Percentiles rank a stretch among this genome's conserved stretches.
phyloP scores from a whole-genome alignment of 805 yeast species.

The Teunomyces stri region DNA sequence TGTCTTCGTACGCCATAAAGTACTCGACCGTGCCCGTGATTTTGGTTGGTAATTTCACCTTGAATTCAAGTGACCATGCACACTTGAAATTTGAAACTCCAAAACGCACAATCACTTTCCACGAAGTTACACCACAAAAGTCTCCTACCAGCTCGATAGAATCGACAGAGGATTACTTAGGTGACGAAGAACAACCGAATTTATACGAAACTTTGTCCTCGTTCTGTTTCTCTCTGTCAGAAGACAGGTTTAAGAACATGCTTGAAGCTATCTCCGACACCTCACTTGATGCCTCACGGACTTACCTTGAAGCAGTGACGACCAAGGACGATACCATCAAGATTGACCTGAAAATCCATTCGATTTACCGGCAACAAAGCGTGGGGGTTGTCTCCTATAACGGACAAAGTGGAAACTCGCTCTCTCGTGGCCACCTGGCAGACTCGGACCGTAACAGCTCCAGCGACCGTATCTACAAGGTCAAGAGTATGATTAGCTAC shows the following conservation, averaged over 20 bases:
- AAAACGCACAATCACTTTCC: not conserved
- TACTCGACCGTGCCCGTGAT: slow-evolving; percentile 41
- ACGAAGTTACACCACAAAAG: not conserved
- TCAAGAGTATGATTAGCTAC: slow-evolving; percentile 38
- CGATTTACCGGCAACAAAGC: slow-evolving; percentile 30
- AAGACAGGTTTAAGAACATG: slow-evolving; percentile 20
- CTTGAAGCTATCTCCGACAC: slow-evolving; percentile 21
- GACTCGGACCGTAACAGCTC: slow-evolving; percentile 11
- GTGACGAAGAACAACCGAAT: not conserved
- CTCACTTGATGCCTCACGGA: slow-evolving; percentile 26
- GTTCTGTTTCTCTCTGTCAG: not conserved
- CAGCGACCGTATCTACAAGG: slow-evolving; percentile 32
- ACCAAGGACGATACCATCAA: slow-evolving; percentile 20
- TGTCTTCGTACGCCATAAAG: slow-evolving; percentile 36
- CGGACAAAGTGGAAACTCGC: slow-evolving; percentile 8
- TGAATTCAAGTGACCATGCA: not conserved
- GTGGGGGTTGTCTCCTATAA: slow-evolving; percentile 6
- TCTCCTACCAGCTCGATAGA: slow-evolving; percentile 6
- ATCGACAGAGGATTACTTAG: slow-evolving; percentile 5
- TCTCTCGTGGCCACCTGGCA: slow-evolving; percentile 6
- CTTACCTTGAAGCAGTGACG: slow-evolving; percentile 22
- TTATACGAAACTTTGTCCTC: not conserved
- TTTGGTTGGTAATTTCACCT: slow-evolving; percentile 30
- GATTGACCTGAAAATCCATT: slow-evolving; percentile 32
- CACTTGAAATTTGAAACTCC: not conserved